Evolutionary conservation across 352 stramenopile genomes (phyloP).

Genomic region (Blastocystis sp.): DNA sequence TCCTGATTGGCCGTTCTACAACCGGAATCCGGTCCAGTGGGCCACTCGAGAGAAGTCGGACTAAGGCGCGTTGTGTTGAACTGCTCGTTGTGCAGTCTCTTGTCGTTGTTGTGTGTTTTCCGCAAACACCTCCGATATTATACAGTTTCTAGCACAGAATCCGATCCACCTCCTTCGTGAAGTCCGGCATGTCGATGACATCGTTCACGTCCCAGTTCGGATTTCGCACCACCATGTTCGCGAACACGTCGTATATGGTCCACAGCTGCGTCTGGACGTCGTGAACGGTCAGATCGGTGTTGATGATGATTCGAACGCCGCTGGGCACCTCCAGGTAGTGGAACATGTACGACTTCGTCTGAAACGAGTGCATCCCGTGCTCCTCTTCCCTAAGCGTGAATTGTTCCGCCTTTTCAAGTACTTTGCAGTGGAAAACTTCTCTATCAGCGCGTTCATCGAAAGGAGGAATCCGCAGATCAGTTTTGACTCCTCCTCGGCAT

Average conservation of each 20-base stretch:
- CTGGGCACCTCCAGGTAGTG: constrained; percentile 56
- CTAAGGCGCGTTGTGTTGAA: constrained; percentile 10
- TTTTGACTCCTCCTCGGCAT: constrained; percentile 62
- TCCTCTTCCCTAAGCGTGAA: constrained; percentile 47
- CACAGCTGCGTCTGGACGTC: constrained; percentile 46
- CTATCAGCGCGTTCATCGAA: constrained; percentile 56
- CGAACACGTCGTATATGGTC: constrained; percentile 40
- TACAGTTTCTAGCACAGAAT: constrained; percentile 20
- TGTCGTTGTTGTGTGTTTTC: constrained; percentile 7
- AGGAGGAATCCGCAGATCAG: constrained; percentile 68
- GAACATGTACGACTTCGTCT: constrained; percentile 61
- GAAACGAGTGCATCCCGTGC: constrained; percentile 29
- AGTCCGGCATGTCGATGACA: constrained; percentile 42
- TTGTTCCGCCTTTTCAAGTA: not conserved
- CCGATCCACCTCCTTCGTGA: constrained; percentile 34
- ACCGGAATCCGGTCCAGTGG: constrained; percentile 37
- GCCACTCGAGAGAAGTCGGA: constrained; percentile 29
- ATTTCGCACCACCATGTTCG: constrained; percentile 35
- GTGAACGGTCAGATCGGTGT: constrained; percentile 5
- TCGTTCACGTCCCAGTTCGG: constrained; percentile 61
- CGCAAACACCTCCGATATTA: constrained; percentile 8
- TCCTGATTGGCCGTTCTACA: constrained; percentile 66
- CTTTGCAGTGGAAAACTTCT: constrained; percentile 65
- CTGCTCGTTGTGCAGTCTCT: no score
- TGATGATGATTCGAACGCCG: constrained; percentile 44